Evolutionary conservation across 306 rosid genomes (phyloP), one percentile per base, ranked within the genome.

Genomic region (Malus orientalis): DNA sequence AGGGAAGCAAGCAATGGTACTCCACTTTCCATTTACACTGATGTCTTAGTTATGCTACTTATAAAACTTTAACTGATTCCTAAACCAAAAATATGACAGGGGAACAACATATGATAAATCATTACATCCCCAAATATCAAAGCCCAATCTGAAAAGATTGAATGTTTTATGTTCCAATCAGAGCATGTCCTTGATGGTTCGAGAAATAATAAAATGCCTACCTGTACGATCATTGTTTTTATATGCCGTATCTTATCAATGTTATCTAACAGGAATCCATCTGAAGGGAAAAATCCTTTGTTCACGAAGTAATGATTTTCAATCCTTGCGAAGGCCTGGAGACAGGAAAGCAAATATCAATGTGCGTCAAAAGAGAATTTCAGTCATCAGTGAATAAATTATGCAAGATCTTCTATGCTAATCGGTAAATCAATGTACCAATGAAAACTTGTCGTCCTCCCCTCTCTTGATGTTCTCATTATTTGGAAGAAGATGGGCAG

Each of bases 241-340:
- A 94, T 91, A 81, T 94, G 97, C 76, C 95, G 78, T 78, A 91
- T 92, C 79, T 92, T 94, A 79, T 92, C 97, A 58, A 94, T 70
- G 29, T 80, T 84, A 69, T 94, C 97, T 76, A 94, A 83, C 79
- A 94, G 88, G 92, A 57, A 90, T 19, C 96, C 88, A 83, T 94
- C 97, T 8, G 95, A 77, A 71, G 97, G 77, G 75, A 94, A 90
- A 91, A 94, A 94, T 61, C 96, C 98, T 87, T 51, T 85, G 81
- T 94, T 92, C 76, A 80, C 81, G 59, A 94, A 92, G 79, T 94
- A 94, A 86, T 94, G 96, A 85, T 94, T 94, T 88, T 94, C 97
- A 20, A 94, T 94, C 93, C 96, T 90, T 30, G 98, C 97, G 77
- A 94, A 94, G 74, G 98, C 98, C 98, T 94, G 82, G 69, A 78